These are phyloP conservation scores for Calonectria henricotiae DNA, from an alignment of 2,329 filamentous ascomycete genomes.

Conservation along the genomic window DNA sequence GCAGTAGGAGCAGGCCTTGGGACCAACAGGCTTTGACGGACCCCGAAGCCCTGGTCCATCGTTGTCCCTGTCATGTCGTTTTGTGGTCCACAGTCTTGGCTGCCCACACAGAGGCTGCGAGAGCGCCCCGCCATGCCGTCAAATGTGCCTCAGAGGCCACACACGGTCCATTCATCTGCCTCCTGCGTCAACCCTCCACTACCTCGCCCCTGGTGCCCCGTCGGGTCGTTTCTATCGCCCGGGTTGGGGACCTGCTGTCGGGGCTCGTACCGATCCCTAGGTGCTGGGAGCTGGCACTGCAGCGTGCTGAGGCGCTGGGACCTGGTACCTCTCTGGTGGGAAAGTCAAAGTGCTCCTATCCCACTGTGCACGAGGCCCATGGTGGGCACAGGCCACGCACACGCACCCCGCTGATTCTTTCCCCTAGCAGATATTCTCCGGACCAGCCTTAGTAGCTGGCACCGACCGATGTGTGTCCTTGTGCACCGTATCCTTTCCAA, in stretches of 20 bases:
- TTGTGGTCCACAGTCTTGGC: slow-evolving; percentile 12
- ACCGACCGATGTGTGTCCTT: slow-evolving; percentile 22
- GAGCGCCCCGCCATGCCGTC: slow-evolving; percentile 27
- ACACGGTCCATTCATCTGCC: slow-evolving; percentile 16
- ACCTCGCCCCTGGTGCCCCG: slow-evolving; percentile 26
- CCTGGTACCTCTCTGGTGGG: slow-evolving; percentile 20
- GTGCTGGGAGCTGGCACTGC: slow-evolving; percentile 32
- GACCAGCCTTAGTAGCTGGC: slow-evolving; percentile 21
- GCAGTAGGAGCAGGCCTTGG: slow-evolving; percentile 18
- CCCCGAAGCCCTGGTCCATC: slow-evolving; percentile 42
- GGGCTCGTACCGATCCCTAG: slow-evolving; percentile 36
- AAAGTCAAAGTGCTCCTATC: slow-evolving; percentile 25
- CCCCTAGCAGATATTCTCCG: slow-evolving; percentile 33
- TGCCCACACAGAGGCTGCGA: slow-evolving; percentile 24
- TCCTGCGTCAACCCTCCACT: slow-evolving; percentile 24
- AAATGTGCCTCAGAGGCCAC: slow-evolving; percentile 19
- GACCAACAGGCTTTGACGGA: slow-evolving; percentile 39
- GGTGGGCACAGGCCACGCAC: slow-evolving; percentile 30
- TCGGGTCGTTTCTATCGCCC: slow-evolving; percentile 26
- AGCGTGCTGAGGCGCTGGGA: slow-evolving; percentile 27
- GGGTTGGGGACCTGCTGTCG: slow-evolving; percentile 16
- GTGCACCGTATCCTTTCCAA: slow-evolving; percentile 21
- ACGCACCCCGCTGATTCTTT: slow-evolving; percentile 34
- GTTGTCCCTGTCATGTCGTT: slow-evolving; percentile 31
- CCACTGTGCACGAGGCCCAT: slow-evolving; percentile 24